Base-by-base conservation (phyloP, 2,329 filamentous ascomycete species). In the Shiraia bambusicola region DNA sequence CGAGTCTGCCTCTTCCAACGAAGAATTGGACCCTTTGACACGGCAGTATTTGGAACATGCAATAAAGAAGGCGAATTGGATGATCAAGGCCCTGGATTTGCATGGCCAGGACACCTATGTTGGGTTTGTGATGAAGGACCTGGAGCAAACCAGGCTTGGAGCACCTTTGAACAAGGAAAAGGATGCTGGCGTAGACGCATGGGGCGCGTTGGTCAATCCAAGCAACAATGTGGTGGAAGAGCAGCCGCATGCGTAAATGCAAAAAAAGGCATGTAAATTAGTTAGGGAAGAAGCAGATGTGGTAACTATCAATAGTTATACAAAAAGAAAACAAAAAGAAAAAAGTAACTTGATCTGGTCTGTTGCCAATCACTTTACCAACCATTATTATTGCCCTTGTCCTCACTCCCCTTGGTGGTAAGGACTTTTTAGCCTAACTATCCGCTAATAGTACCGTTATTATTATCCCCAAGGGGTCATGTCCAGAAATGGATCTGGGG, bases 21-120 rank as follows among this genome's bases (percentile, higher is more conserved):
- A 42, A 19, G 34, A 26, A 1, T n/a, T 60, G 2, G 42, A 50
- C 8, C 37, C 44, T 7, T 37, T 47, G 22, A 41, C 41, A 35
- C 52, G 52, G 24, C 27, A 24, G 11, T 59, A 47, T 31, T 40
- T 56, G 4, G 37, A 53, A 34, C 35, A 13, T 2, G 55, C 55
- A 1, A 52, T 63, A 12, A 35, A 44, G 12, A 61, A 59, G 45
- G 55, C 58, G 1, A 47, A 57, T 9, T 28, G 44, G 9, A 52
- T 52, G 3, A 56, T 57, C 16, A 52, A 48, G 34, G 53, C 54
- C 4, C 54, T 40, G 27, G 30, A 42, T 11, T 30, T 45, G 5
- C 47, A 45, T 14, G 52, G 54, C 12, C 24, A 34, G n/a, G 34
- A 50, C 13, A 56, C 29, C 2, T 63, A 61, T 16, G 37, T 58